These are phyloP conservation scores for Fusarium hainanense DNA, from an alignment of 2,329 filamentous ascomycete species.

Conservation along the genomic window DNA sequence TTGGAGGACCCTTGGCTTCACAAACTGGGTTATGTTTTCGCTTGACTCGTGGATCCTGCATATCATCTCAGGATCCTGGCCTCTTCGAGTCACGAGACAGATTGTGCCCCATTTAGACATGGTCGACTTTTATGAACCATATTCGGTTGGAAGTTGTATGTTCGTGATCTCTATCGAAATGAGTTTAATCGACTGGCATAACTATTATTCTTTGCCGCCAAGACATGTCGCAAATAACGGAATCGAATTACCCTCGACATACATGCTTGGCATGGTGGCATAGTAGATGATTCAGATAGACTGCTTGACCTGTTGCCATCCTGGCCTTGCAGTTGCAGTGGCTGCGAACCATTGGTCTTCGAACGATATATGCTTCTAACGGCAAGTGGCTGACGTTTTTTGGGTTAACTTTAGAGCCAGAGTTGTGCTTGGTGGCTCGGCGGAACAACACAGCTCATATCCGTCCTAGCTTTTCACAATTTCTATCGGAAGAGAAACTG, in stretches of 20 bases:
- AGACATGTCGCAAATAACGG: slow-evolving; percentile 25
- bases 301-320: not conserved
- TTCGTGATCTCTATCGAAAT: slow-evolving; percentile 15
- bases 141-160: not conserved
- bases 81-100: slow-evolving; percentile 45
- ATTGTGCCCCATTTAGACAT: slow-evolving; percentile 17
- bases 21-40: slow-evolving; percentile 39
- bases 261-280: slow-evolving; percentile 10
- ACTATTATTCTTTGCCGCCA: slow-evolving; percentile 26
- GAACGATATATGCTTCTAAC: slow-evolving; percentile 4
- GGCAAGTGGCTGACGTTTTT: not conserved
- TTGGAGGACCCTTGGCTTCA: slow-evolving; percentile 20
- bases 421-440: not conserved
- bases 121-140: not conserved
- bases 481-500: not conserved
- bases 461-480: slow-evolving; percentile 16
- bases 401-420: not conserved
- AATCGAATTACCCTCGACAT: slow-evolving; percentile 24
- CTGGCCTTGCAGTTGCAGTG: not conserved
- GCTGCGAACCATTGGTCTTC: slow-evolving; percentile 4
- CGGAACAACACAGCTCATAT: slow-evolving; percentile 6
- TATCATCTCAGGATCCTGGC: slow-evolving; percentile 46
- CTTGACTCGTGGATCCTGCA: slow-evolving; percentile 53
- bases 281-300: not conserved
- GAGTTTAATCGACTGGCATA: slow-evolving; percentile 21